These are phyloP conservation scores for Termitomyces sp. DNA, from an alignment of 768 basidiomycete species.

Conservation along the genomic window DNA sequence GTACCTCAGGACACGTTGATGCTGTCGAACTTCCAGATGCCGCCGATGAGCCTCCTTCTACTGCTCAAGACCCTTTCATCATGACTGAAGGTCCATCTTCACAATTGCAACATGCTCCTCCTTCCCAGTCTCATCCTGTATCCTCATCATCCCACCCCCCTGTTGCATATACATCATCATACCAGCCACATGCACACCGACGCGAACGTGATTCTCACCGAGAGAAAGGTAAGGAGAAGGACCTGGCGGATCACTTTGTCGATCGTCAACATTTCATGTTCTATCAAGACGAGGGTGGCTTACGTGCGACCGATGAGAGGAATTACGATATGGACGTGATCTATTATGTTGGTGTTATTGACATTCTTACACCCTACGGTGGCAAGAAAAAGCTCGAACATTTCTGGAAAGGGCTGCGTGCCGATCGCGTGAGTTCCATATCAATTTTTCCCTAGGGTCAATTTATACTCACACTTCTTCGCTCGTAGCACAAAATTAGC, in stretches of 20 bases:
- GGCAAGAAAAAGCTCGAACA: slow-evolving; percentile 76
- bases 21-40: slow-evolving; percentile 15
- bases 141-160: background rate
- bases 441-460: background rate
- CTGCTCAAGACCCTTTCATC: background rate
- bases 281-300: slow-evolving; percentile 94
- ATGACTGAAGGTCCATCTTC: background rate
- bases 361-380: slow-evolving; percentile 90
- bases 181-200: background rate
- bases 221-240: slow-evolving; percentile 51
- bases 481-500: slow-evolving; percentile 82
- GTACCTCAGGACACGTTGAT: slow-evolving; percentile 67
- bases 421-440: slow-evolving; percentile 70
- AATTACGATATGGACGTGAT: slow-evolving; percentile 73
- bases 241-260: slow-evolving; percentile 38
- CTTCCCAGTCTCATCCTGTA: background rate
- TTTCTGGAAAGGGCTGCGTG: slow-evolving; percentile 85
- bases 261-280: slow-evolving; percentile 80
- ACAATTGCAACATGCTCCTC: background rate
- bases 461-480: slow-evolving; percentile 6
- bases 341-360: slow-evolving; percentile 95
- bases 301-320: slow-evolving; percentile 82
- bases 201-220: slow-evolving; percentile 3
- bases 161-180: background rate
- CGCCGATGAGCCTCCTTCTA: slow-evolving; percentile 9